A percentile compares a stretch with the other conserved stretches of the same genome.
Conservation (phyloP, 2,329 filamentous ascomycete genomes). For the Colletotrichum euphorbiae region DNA sequence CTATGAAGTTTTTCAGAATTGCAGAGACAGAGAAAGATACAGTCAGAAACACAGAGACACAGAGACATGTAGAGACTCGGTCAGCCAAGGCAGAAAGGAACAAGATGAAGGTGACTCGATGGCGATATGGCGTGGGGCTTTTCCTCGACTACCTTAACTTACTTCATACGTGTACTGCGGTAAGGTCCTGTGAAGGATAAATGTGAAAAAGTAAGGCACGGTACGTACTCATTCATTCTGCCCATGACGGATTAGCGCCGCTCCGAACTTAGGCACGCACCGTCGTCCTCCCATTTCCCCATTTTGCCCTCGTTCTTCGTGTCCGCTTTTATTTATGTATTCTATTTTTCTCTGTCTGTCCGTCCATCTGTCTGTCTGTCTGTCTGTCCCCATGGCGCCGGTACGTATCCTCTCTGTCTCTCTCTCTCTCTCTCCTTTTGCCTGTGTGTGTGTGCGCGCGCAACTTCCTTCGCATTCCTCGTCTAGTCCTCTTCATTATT, state of each 20-base stretch:
- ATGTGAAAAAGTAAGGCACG: neutral
- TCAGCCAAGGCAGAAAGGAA: neutral
- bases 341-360: constrained; percentile 4
- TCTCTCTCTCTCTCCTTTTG: neutral
- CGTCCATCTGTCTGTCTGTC: neutral
- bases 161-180: no score
- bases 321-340: constrained; percentile 25
- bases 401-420: neutral
- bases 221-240: constrained; percentile 12
- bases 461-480: constrained; percentile 16
- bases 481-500: constrained; percentile 20
- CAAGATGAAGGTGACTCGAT: constrained; percentile 16
- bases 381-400: neutral
- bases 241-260: constrained; percentile 20
- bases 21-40: neutral
- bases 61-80: neutral
- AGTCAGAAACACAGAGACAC: neutral
- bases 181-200: no score
- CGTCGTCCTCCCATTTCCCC: constrained; percentile 31
- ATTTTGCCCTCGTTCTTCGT: constrained; percentile 22
- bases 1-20: constrained; percentile 1
- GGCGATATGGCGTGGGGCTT: constrained; percentile 14
- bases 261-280: constrained; percentile 13
- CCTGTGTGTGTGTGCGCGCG: constrained; percentile 6
- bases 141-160: neutral